Conservation (phyloP, 176 grass and related monocot species). For the Bromus sterilis region DNA sequence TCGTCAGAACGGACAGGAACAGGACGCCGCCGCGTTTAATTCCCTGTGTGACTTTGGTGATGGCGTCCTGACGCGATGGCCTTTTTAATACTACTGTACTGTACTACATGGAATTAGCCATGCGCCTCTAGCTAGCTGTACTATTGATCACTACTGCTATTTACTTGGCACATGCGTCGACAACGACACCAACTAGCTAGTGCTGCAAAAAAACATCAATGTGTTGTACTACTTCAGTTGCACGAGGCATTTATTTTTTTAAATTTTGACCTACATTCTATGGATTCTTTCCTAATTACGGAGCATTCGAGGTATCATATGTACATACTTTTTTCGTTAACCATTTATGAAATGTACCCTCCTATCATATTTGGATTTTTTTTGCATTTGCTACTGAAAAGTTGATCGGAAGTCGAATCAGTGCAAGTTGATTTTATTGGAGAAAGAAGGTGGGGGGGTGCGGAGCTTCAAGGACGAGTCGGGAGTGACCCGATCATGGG, state of each 20-base stretch:
- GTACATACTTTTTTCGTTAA: no score
- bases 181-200: not conserved
- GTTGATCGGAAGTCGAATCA: no score
- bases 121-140: not conserved
- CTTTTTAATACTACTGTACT: no score
- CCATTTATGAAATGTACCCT: accelerated
- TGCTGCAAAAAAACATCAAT: not conserved
- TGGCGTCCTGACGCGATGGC: not conserved
- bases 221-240: no score
- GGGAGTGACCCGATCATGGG: no score
- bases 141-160: not conserved
- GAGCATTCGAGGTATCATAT: no score
- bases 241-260: no score
- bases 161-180: not conserved
- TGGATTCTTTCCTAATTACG: not conserved
- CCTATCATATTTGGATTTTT: no score
- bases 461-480: no score
- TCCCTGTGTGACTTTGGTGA: not conserved
- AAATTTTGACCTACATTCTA: not conserved
- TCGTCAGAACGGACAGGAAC: not conserved
- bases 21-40: not conserved
- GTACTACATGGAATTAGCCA: not conserved
- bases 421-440: not conserved
- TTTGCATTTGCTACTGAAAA: no score
- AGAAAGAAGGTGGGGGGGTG: no score